Evolutionary conservation across 192 early-diverging fungal species (phyloP), one percentile per base, ranked within the genome.

Genomic region (Coemansia sp.): DNA sequence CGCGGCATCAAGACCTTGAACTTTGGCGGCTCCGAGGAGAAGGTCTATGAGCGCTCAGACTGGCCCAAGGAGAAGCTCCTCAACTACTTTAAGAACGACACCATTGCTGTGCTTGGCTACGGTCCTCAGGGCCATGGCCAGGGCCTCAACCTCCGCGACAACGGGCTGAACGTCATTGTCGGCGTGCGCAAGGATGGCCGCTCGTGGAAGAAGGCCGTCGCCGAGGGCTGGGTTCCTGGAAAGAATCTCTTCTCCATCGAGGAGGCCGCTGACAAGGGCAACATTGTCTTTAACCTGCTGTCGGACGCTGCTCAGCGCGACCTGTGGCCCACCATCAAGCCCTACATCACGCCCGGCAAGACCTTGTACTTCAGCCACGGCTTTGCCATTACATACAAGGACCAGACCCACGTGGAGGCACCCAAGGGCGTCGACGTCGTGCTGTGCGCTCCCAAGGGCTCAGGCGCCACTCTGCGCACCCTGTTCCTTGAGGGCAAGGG

Each of bases 341-440:
- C 88, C 18, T 86, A 84, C 70, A 65, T 98, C 54, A 95, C 92
- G 54, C 88, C 89, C 51, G 95, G 95, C 74, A 98, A 98, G 84
- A 96, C 95, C 11, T 87, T 98, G 32, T 98, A 95, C 83, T 98
- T 98, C 66, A 93, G 91, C 51, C 93, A 95, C 83, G 93, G 93
- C 51, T 98, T 98, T 77, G 88, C 88, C 58, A 86, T 98, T 56
- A 87, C 95, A 57, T 98, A 89, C 82, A 82, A 89, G 63, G 83
- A 93, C 41, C 87, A 95, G 59, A 98, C 95, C 32, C 77, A 89
- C 31, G 87, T 98, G 41, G 78, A 91, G 50, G 90, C 92, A 1
- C 92, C 95, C 61, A 83, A 84, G 54, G 92, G 92, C 76, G 85
- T 95, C 62, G 95, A 98, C 68, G 95, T 98, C 15, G 85, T 98